Conservation (phyloP, 192 early-diverging fungal species). For the Coemansia sp. region DNA sequence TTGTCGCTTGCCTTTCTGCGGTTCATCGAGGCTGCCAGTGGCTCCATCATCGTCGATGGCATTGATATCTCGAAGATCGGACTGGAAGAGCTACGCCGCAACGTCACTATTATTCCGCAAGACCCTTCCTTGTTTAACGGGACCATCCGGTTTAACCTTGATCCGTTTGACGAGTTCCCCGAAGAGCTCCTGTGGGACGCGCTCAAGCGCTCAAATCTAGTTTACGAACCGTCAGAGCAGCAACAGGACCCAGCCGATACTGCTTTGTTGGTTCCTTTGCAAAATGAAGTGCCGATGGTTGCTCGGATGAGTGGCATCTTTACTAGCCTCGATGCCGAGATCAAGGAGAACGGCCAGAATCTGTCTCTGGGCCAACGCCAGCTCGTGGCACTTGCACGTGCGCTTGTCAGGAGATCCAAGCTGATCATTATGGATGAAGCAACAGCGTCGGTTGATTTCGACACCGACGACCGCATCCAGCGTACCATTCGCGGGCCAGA, state of each 20-base stretch:
- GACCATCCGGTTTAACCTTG: conserved; percentile 84
- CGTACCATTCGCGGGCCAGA: conserved; percentile 78
- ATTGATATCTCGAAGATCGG: conserved; percentile 74
- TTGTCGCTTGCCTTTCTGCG: conserved; percentile 76
- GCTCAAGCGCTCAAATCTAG: conserved; percentile 74
- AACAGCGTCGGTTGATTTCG: conserved; percentile 86
- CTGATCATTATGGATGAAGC: conserved; percentile 89
- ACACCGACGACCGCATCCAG: conserved; percentile 88
- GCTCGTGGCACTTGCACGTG: conserved; percentile 77
- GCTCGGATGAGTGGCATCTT: conserved; percentile 31
- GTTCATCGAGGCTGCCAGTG: conserved; percentile 71
- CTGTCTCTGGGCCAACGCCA: conserved; percentile 82
- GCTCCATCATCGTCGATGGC: conserved; percentile 72
- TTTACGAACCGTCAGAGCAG: conserved; percentile 16
- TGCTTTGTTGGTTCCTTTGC: neutral
- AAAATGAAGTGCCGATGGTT: neutral
- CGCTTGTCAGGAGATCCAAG: conserved; percentile 68
- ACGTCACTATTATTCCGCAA: conserved; percentile 90
- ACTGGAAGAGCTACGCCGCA: conserved; percentile 76
- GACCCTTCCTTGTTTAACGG: conserved; percentile 84
- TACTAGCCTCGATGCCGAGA: conserved; percentile 64
- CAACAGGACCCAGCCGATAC: neutral
- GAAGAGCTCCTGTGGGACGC: conserved; percentile 82
- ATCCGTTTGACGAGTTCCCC: conserved; percentile 79
- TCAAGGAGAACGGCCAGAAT: conserved; percentile 84